These are phyloP conservation scores for Vitis rupestris DNA, from an alignment of 164 flowering plant species.

Conservation along the genomic window DNA sequence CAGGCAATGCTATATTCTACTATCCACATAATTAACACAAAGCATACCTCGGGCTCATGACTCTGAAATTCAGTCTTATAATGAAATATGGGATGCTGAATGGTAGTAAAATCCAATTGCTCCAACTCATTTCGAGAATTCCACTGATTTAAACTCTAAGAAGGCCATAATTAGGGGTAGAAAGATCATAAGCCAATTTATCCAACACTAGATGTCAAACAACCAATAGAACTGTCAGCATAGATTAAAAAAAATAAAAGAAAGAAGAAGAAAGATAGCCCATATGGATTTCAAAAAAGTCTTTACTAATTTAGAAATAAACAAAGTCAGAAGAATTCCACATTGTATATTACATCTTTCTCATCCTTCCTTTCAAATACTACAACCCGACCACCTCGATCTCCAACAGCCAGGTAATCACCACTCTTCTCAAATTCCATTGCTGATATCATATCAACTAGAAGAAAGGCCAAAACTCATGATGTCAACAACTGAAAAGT, in stretches of 20 bases:
- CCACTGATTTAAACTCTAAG: constrained; percentile 22
- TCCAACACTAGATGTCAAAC: constrained; percentile 10
- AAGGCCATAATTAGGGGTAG: constrained; percentile 15
- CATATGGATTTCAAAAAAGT: constrained; percentile 12
- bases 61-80: constrained; percentile 84
- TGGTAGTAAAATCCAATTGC: constrained; percentile 32
- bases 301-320: neutral
- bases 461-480: constrained; percentile 2
- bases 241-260: neutral
- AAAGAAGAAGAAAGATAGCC: neutral
- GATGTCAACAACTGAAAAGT: neutral
- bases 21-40: neutral
- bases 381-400: constrained; percentile 72
- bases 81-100: constrained; percentile 44
- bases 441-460: constrained; percentile 67
- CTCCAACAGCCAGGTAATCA: constrained; percentile 71
- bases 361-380: constrained; percentile 50
- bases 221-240: constrained; percentile 9
- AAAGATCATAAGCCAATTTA: constrained; percentile 5
- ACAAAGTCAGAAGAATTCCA: neutral
- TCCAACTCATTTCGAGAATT: constrained; percentile 50
- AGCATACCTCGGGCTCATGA: constrained; percentile 77
- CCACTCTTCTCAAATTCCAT: constrained; percentile 71
- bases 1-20: neutral
- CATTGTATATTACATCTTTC: constrained; percentile 37